Base-by-base conservation (phyloP, 106 monocot genomes). In the Gastrodia elata region DNA sequence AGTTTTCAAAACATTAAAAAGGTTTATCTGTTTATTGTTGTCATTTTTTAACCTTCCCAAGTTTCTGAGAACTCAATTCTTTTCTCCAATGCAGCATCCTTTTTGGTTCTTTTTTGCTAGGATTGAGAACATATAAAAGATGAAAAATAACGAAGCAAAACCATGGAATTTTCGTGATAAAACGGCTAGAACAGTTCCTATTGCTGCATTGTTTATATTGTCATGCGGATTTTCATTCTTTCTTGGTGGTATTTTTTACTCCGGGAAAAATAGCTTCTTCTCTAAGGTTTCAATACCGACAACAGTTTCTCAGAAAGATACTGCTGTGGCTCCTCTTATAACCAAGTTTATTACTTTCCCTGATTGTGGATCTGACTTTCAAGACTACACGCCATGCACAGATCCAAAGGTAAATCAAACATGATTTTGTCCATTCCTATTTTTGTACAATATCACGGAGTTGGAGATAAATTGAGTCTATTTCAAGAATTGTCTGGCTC, bases 331-430 rank as follows among this genome's bases (percentile, higher is more conserved):
- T 73, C 78, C 89, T 75, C 71, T 81, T 58, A 81, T 77, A 39
- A 82, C 83, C 22, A 84, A 79, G 32, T 37, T 82, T 42, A 22
- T 80, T 65, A 59, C 43, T 49, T 87, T 96, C 70, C 83, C 85
- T 1, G 89, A 89, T 57, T 96, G 95, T 68, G 73, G 85, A 26
- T 80, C 59, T 67, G 89, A 89, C 30, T 74, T 78, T 73, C 95
- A 96, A 80, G 95, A 96, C 75, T 96, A 96, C 79, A 96, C 95
- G 3, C 95, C 95, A 37, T 96, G 95, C 83, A 96, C 95, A 28
- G 95, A 96, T 42, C 95, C 95, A 37, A 92, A 82, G 95, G 94
- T 94, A 14, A 84, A 1, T 58, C 26, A 52, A 55, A 20, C 22
- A 16, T 55, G 16, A 14, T 55, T 55, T 22, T 22, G 2, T 55